Conservation (phyloP, 2,329 filamentous ascomycete species). For the Tolypocladium paradoxum region DNA sequence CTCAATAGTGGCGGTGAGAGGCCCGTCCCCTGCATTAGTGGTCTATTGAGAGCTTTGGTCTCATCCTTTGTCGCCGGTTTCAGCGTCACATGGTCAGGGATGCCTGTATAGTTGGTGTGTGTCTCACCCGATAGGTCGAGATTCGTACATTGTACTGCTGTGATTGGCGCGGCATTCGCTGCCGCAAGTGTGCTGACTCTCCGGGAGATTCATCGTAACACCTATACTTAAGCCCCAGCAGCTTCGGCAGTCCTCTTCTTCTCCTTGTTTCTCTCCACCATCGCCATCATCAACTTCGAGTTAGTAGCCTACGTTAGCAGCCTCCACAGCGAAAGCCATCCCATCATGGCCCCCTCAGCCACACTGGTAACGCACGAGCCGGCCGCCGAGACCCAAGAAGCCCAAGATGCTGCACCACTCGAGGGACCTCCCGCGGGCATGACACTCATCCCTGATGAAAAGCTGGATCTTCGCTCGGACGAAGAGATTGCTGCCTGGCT, state of each 20-base stretch:
- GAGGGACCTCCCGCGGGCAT: not conserved
- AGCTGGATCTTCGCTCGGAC: conserved; percentile 16
- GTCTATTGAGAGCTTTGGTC: not conserved
- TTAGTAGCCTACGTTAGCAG: too few relatives aligned
- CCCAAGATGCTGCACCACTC: not conserved
- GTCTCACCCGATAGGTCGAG: too few relatives aligned
- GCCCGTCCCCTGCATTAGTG: not conserved
- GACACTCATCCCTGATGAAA: conserved; percentile 2
- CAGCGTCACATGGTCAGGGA: not conserved
- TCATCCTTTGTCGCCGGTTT: not conserved
- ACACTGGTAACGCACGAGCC: not conserved
- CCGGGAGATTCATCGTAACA: too few relatives aligned
- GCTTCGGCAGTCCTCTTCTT: too few relatives aligned
- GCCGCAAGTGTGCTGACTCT: too few relatives aligned
- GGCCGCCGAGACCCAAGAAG: not conserved
- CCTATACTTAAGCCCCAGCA: too few relatives aligned
- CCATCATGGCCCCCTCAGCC: not conserved
- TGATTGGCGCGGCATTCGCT: too few relatives aligned
- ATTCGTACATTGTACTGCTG: too few relatives aligned
- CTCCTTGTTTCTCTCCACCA: not conserved
- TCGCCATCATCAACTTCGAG: not conserved
- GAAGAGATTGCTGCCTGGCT: conserved; percentile 20
- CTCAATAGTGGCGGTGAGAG: not conserved
- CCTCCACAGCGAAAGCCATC: too few relatives aligned
- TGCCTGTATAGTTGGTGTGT: not conserved